These are phyloP conservation scores for Podospora fimiseda DNA, from an alignment of 495 filamentous ascomycete genomes.

Conservation along the genomic window DNA sequence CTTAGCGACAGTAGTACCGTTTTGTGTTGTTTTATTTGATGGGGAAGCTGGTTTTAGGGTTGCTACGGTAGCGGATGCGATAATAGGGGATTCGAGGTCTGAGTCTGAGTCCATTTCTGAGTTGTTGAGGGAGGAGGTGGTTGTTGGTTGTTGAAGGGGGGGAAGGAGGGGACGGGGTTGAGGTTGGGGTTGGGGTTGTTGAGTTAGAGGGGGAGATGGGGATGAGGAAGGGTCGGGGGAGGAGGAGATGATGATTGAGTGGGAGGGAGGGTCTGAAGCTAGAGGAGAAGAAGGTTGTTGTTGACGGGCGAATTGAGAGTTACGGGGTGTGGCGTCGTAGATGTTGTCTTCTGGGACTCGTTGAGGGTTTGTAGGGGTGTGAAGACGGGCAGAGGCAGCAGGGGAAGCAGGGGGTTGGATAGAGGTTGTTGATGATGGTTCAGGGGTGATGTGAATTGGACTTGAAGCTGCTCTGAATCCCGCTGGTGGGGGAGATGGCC, in stretches of 20 bases:
- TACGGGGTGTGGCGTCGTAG: constrained; percentile 40
- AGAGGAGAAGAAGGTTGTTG: background rate
- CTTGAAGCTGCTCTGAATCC: background rate
- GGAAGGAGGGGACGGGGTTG: background rate
- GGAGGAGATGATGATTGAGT: background rate
- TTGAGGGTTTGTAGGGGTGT: constrained; percentile 3
- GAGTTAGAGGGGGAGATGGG: background rate
- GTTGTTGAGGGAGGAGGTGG: background rate
- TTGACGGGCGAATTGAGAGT: constrained; percentile 8
- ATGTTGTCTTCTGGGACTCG: constrained; percentile 32
- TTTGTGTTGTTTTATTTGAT: constrained; percentile 8
- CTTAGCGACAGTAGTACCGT: constrained; percentile 15
- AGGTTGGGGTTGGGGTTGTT: background rate
- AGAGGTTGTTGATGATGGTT: constrained; percentile 14
- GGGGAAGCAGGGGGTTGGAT: constrained; percentile 19
- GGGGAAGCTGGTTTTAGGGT: constrained; percentile 11
- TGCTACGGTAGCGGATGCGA: constrained; percentile 10
- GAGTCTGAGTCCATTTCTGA: constrained; percentile 2
- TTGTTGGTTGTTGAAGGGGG: background rate
- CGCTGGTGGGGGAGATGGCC: background rate
- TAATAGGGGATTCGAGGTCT: constrained; percentile 14
- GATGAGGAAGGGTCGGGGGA: background rate
- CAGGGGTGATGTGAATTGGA: background rate
- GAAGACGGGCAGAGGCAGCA: constrained; percentile 3
- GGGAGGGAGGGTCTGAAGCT: constrained; percentile 3